phyloP scores from a whole-genome alignment of 805 yeast species.

The Tetrapisispora fleetii region DNA sequence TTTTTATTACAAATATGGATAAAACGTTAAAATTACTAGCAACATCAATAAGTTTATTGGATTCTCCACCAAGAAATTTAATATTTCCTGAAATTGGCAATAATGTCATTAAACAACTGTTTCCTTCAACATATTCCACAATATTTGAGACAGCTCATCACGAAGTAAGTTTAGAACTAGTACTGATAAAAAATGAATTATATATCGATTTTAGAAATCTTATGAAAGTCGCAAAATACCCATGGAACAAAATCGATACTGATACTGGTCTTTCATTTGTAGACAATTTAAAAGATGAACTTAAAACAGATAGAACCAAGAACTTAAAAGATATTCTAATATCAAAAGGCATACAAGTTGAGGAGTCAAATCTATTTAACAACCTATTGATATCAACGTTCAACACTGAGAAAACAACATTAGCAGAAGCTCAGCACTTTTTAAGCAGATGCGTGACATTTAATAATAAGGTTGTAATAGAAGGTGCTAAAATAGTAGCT shows the following conservation, averaged over 20 bases:
- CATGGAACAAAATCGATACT: conserved; percentile 51
- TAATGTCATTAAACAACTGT: conserved; percentile 37
- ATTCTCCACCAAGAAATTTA: conserved; percentile 43
- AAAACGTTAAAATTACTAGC: conserved; percentile 14
- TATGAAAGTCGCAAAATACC: conserved; percentile 40
- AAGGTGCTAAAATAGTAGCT: conserved; percentile 47
- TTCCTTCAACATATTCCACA: conserved; percentile 25
- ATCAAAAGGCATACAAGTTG: conserved; percentile 29
- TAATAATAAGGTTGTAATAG: conserved; percentile 49
- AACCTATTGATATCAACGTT: conserved; percentile 28
- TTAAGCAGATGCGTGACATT: conserved; percentile 56
- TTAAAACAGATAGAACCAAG: conserved; percentile 36
- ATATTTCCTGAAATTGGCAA: conserved; percentile 50
- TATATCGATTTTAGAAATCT: conserved; percentile 49
- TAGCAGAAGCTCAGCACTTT: conserved; percentile 39
- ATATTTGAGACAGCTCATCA: conserved; percentile 28
- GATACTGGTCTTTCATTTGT: conserved; percentile 41
- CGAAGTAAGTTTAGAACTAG: conserved; percentile 44
- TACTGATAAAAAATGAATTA: conserved; percentile 51
- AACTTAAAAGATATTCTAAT: conserved; percentile 33
- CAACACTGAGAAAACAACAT: conserved; percentile 27
- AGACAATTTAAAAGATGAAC: conserved; percentile 47
- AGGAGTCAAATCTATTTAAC: conserved; percentile 27
- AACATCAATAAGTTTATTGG: conserved; percentile 25
- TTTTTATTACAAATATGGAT: conserved; percentile 17